Conservation (phyloP, 2,329 filamentous ascomycete species). For the Fusarium pilosicola region DNA sequence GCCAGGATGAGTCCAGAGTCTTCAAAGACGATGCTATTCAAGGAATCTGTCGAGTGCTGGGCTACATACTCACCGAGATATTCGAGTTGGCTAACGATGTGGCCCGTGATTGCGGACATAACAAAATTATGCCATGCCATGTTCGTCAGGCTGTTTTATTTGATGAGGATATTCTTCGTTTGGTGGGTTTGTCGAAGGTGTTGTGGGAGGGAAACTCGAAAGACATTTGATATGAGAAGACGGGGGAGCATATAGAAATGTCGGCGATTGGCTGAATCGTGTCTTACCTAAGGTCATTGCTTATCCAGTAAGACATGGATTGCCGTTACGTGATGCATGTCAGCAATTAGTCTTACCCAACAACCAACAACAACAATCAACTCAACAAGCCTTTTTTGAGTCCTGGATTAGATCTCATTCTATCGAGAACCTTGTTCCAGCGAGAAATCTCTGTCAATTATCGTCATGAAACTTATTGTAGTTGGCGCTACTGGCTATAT, state of each 20-base stretch:
- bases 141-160: background rate
- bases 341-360: background rate
- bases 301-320: too few species aligned
- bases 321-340: background rate
- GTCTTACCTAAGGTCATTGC: too few species aligned
- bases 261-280: background rate
- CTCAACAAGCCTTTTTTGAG: background rate
- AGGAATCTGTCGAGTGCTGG: background rate
- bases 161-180: background rate
- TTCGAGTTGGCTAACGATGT: background rate
- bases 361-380: background rate
- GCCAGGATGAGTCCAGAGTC: background rate
- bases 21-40: too few species aligned
- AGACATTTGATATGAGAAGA: too few species aligned
- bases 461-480: background rate
- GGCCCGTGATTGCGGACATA: background rate
- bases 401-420: too few species aligned
- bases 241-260: background rate
- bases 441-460: accelerated
- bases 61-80: background rate
- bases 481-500: background rate
- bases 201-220: background rate
- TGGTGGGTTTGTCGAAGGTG: background rate
- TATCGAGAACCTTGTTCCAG: background rate
- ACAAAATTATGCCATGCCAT: background rate